Evolutionary conservation across 2,329 filamentous ascomycete genomes (phyloP).

Genomic region (Ramichloridium luteum): DNA sequence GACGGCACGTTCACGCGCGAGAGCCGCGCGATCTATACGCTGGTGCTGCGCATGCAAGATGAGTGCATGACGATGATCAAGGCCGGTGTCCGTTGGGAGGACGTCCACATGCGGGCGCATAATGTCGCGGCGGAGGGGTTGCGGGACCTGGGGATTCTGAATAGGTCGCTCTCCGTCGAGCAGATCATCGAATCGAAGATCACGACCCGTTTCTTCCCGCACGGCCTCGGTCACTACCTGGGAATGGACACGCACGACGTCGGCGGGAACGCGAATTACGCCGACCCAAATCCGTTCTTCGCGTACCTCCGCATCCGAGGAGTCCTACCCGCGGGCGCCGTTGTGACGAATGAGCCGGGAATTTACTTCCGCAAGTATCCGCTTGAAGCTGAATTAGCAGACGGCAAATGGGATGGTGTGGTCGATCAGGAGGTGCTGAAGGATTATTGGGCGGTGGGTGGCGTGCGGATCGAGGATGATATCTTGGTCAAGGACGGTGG

Average conservation of each 20-base stretch:
- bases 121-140: constrained; percentile 71
- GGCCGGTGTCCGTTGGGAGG: constrained; percentile 66
- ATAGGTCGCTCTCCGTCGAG: constrained; percentile 23
- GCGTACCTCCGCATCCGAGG: constrained; percentile 66
- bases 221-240: constrained; percentile 39
- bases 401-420: constrained; percentile 47
- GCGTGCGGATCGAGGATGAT: constrained; percentile 83
- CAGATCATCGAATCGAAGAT: constrained; percentile 34
- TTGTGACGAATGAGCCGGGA: constrained; percentile 92
- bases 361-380: constrained; percentile 67
- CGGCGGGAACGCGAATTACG: constrained; percentile 38
- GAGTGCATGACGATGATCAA: constrained; percentile 62
- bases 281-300: constrained; percentile 73
- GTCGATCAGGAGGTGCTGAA: constrained; percentile 55
- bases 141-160: constrained; percentile 59
- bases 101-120: constrained; percentile 70
- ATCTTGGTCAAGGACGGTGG: constrained; percentile 67
- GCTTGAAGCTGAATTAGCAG: constrained; percentile 56
- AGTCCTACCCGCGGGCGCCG: constrained; percentile 42
- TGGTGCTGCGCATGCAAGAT: constrained; percentile 78
- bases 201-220: constrained; percentile 39
- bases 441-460: constrained; percentile 65
- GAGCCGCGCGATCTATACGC: constrained; percentile 43
- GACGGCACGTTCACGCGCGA: constrained; percentile 56
- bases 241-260: constrained; percentile 42